These are phyloP conservation scores for Boletus fagicola DNA, from an alignment of 768 basidiomycete genomes.

Conservation along the genomic window DNA sequence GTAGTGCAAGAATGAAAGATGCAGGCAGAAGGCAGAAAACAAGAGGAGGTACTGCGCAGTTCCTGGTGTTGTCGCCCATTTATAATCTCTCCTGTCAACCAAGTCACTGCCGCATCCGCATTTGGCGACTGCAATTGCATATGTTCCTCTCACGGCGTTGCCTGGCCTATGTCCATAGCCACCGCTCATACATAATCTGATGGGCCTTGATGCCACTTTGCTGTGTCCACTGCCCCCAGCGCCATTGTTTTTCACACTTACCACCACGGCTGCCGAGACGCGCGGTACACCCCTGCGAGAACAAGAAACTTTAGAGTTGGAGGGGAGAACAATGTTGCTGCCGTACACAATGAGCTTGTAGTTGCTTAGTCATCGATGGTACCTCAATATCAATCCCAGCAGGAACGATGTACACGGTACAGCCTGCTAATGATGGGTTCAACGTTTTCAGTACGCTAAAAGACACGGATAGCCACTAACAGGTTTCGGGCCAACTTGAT, in stretches of 20 bases:
- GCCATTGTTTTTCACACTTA: not conserved
- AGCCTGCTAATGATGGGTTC: no score
- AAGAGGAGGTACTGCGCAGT: constrained; percentile 13
- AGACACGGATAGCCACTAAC: no score
- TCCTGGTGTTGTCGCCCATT: not conserved
- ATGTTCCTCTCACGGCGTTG: not conserved
- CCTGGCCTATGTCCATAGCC: not conserved
- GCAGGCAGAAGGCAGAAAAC: not conserved
- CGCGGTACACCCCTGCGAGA: not conserved
- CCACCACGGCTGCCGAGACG: not conserved
- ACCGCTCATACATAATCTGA: not conserved
- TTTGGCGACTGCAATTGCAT: not conserved
- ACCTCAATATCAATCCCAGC: not conserved
- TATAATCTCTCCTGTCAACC: constrained; percentile 9
- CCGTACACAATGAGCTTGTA: not conserved
- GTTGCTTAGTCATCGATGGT: not conserved
- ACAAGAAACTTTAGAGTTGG: not conserved
- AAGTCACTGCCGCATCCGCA: not conserved
- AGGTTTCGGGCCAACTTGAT: no score
- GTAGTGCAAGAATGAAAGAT: not conserved
- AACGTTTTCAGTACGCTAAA: no score
- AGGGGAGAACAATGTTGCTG: not conserved
- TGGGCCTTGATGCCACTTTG: not conserved
- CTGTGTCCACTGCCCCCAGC: not conserved
- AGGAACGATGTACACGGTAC: no score